A percentile compares a stretch with the other conserved stretches of the same genome.
These are phyloP conservation scores for Curvularia verruculosa DNA, from an alignment of 2,329 filamentous ascomycete species.

Conservation along the genomic window DNA sequence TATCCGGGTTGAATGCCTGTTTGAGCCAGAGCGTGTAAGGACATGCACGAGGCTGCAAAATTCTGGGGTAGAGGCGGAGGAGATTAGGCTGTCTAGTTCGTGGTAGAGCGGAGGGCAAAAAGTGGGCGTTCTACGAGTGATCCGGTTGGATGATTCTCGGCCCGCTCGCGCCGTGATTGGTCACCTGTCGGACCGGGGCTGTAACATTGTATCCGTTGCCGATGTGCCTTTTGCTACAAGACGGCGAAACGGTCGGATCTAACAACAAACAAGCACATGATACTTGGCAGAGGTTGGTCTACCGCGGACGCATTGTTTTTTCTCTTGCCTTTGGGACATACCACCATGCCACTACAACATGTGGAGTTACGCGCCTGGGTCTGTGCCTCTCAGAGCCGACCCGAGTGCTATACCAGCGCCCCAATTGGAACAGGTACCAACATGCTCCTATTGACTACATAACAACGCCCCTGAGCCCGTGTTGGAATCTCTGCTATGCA, in stretches of 20 bases:
- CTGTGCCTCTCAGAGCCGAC: not conserved
- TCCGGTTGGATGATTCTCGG: slow-evolving; percentile 26
- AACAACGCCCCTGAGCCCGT: not conserved
- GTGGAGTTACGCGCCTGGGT: not conserved
- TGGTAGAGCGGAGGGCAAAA: slow-evolving; percentile 4
- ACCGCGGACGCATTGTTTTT: not conserved
- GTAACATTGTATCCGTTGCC: not conserved
- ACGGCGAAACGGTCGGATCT: not conserved
- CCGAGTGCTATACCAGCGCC: too few relatives aligned
- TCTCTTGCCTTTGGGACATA: not conserved
- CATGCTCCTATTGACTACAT: not conserved
- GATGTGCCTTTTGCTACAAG: not conserved
- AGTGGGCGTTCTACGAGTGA: not conserved
- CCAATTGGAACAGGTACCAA: not conserved
- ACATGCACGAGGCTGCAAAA: slow-evolving; percentile 7
- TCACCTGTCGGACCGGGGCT: slow-evolving; percentile 21
- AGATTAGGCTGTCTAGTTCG: slow-evolving; percentile 5
- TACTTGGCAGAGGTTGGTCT: not conserved
- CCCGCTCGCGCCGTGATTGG: slow-evolving; percentile 17
- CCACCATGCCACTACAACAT: not conserved
- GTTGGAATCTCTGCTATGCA: too few relatives aligned
- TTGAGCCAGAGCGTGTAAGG: slow-evolving; percentile 7
- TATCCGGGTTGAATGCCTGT: slow-evolving; percentile 17
- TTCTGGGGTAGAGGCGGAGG: slow-evolving; percentile 18
- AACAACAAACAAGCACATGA: not conserved